Evolutionary conservation across 441 rosid species (phyloP).

Genomic region (Bocquillonia castaneifolia): DNA sequence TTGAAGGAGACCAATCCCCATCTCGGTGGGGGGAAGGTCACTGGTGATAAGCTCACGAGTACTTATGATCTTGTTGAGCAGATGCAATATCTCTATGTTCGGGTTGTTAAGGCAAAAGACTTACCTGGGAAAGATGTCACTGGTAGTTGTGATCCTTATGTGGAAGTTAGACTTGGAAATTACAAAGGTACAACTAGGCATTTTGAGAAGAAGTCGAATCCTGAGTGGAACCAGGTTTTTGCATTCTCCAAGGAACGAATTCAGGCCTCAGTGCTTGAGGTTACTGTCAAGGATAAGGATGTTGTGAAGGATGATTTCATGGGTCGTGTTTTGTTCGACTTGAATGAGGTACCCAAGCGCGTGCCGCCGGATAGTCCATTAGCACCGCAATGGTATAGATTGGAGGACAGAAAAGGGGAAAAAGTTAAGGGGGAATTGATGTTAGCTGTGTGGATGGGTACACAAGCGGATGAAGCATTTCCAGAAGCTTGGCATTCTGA

Average conservation of each 20-base stretch:
- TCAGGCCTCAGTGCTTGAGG: conserved; percentile 81
- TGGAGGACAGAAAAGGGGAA: conserved; percentile 68
- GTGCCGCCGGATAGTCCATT: conserved; percentile 97
- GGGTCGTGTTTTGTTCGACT: conserved; percentile 67
- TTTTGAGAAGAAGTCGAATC: conserved; percentile 83
- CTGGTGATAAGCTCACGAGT: conserved; percentile 84
- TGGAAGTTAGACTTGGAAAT: conserved; percentile 88
- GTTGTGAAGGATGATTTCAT: conserved; percentile 80
- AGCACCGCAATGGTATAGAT: conserved; percentile 93
- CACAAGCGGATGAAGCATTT: conserved; percentile 96
- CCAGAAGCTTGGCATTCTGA: conserved; percentile 99
- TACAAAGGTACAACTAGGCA: conserved; percentile 79
- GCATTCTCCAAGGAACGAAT: conserved; percentile 90
- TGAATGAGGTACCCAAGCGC: conserved; percentile 80
- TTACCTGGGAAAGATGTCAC: conserved; percentile 76
- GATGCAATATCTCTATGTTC: conserved; percentile 92
- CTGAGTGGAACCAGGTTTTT: conserved; percentile 94
- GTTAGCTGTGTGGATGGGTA: conserved; percentile 98
- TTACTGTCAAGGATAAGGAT: conserved; percentile 82
- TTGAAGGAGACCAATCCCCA: conserved; percentile 91
- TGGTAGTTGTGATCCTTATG: conserved; percentile 89
- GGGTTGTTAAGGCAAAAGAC: conserved; percentile 91
- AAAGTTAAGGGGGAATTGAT: conserved; percentile 81
- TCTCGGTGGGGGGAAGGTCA: conserved; percentile 80
- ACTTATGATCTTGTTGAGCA: conserved; percentile 98